Conservation (phyloP, 352 stramenopile genomes). For the Globisporangium megalacanthum region DNA sequence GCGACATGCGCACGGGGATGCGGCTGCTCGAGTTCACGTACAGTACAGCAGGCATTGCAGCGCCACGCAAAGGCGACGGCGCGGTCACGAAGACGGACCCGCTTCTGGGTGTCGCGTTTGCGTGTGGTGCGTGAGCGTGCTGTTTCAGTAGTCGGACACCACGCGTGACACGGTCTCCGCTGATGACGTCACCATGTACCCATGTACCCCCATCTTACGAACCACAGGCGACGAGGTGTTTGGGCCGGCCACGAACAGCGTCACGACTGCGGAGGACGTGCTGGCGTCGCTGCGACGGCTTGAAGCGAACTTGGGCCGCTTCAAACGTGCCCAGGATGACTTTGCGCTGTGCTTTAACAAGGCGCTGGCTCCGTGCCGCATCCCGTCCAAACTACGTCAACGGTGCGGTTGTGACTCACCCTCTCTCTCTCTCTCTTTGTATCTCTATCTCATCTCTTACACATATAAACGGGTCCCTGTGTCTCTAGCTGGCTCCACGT, state of each 20-base stretch:
- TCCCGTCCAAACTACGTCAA: constrained; percentile 66
- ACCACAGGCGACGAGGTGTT: constrained; percentile 11
- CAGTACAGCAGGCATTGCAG: constrained; percentile 48
- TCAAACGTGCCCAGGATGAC: constrained; percentile 36
- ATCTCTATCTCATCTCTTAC: no score
- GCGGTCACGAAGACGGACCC: constrained; percentile 47
- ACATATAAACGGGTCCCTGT: neutral
- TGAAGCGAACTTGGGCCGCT: constrained; percentile 42
- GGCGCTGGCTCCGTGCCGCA: constrained; percentile 52
- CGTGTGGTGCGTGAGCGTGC: constrained; percentile 32
- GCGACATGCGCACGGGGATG: constrained; percentile 40
- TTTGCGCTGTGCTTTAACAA: constrained; percentile 45
- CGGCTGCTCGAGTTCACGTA: constrained; percentile 48
- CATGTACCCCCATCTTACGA: neutral
- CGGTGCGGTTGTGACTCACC: constrained; percentile 24
- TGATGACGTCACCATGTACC: neutral
- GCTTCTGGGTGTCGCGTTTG: constrained; percentile 36
- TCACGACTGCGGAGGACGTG: constrained; percentile 24
- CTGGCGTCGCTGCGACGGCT: constrained; percentile 38
- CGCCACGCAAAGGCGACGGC: constrained; percentile 46
- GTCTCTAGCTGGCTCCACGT: constrained; percentile 56
- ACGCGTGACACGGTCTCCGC: no score
- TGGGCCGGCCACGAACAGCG: constrained; percentile 1
- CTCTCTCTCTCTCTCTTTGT: neutral
- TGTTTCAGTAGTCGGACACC: neutral